Evolutionary conservation across 1,284 basidiomycete genomes (phyloP), one percentile per base, ranked within the genome.

Genomic region (Rhizoctonia solani): DNA sequence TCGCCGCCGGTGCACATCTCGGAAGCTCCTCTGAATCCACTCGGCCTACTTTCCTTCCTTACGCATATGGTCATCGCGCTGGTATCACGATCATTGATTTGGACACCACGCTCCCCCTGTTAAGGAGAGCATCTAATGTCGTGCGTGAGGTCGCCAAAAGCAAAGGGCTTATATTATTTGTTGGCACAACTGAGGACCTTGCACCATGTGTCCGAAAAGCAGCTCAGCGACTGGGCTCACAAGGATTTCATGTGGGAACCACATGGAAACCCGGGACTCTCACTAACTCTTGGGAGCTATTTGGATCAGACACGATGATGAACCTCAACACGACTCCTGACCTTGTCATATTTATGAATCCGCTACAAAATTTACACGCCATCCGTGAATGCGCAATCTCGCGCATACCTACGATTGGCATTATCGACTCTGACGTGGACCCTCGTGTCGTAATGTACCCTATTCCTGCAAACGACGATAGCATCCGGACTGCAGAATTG

Each of bases 381-480:
- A 92, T 96, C 74, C 85, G 88, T 65, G 93, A 96, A 80, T 93
- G 91, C 74, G 90, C 90, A 4, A 81, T 88, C 55, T 84, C 88
- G 70, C 88, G 93, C 74, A 84, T 95, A 55, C 93, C 93, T 0
- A 95, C 93, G 0, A 85, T 95, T 71, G 93, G 88, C 29, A 88
- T 99, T 71, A 86, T 95, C 69, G 97, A 99, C 79, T 92, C 94
- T 29, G 94, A 99, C 76, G 92, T 89, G 42, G 97, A 99, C 78
- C 97, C 97, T 4, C 87, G 97, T 19, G 83, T 95, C 39, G 95
- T 99, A 69, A 98, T 98, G 83, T 99, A 98, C 78, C 90, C 97
- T 37, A 98, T 99, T 74, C 96, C 95, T 0, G 95, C 93, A 41
- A 99, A 99, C 77, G 96, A 98, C 79, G 96, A 98, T 79, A 93